Conservation (phyloP, 2,329 filamentous ascomycete species). For the Ascochyta koolunga region DNA sequence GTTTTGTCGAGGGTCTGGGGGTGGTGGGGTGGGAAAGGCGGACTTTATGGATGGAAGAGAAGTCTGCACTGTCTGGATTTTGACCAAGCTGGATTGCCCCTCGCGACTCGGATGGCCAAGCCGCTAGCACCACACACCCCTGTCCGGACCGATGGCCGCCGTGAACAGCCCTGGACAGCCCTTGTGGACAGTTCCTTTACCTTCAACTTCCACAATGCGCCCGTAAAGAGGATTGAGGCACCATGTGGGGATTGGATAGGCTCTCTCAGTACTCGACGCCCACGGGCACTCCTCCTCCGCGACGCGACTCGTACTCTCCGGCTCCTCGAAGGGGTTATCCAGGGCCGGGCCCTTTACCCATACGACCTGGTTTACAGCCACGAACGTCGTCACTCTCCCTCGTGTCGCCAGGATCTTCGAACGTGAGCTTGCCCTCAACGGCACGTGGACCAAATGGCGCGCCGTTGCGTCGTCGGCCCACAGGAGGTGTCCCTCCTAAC, state of each 20-base stretch:
- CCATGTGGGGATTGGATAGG: slow-evolving; percentile 86
- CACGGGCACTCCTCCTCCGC: slow-evolving; percentile 65
- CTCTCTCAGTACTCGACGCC: slow-evolving; percentile 74
- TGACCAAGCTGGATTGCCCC: slow-evolving; percentile 20
- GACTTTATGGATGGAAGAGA: slow-evolving; percentile 39
- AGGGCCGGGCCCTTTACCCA: slow-evolving; percentile 72
- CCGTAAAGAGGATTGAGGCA: slow-evolving; percentile 15
- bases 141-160: not conserved
- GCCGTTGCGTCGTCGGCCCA: slow-evolving; percentile 63
- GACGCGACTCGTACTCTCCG: slow-evolving; percentile 74
- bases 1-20: slow-evolving; percentile 33
- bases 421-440: slow-evolving; percentile 72
- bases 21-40: slow-evolving; percentile 35
- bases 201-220: slow-evolving; percentile 1
- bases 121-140: slow-evolving; percentile 26
- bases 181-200: slow-evolving; percentile 5
- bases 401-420: slow-evolving; percentile 75
- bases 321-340: slow-evolving; percentile 72
- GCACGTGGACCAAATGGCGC: slow-evolving; percentile 71
- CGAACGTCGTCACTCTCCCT: slow-evolving; percentile 80
- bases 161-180: slow-evolving; percentile 3
- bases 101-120: slow-evolving; percentile 1
- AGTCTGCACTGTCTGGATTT: slow-evolving; percentile 43
- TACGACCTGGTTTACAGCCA: slow-evolving; percentile 70
- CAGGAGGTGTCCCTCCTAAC: slow-evolving; percentile 57